phyloP scores from a whole-genome alignment of 176 grass and related monocot species.

The Musa acuminata region DNA sequence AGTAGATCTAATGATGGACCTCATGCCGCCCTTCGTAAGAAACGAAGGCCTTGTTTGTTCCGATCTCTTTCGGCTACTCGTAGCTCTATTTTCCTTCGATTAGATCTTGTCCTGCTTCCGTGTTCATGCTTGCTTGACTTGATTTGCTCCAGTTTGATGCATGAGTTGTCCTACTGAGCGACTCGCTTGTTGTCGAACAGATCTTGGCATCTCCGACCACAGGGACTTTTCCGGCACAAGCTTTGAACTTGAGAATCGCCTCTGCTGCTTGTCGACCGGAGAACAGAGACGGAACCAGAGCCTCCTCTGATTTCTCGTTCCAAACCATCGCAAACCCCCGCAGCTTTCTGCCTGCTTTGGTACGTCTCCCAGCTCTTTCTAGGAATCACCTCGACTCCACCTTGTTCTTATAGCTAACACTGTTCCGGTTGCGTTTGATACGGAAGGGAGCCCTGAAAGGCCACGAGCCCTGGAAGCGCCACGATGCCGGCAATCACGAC shows the following conservation, averaged over 20 bases:
- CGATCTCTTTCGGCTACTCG: no score
- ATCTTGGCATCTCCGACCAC: slow-evolving; percentile 73
- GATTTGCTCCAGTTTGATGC: slow-evolving; percentile 4
- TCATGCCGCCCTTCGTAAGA: no score
- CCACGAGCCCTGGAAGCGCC: background rate
- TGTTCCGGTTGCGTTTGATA: background rate
- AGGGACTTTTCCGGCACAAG: slow-evolving; percentile 49
- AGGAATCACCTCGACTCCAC: no score
- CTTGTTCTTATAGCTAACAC: background rate
- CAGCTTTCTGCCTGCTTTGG: slow-evolving; percentile 2
- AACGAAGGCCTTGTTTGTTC: no score
- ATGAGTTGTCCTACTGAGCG: background rate
- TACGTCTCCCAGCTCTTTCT: no score
- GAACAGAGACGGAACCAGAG: background rate
- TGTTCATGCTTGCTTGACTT: no score
- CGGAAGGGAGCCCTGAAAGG: background rate
- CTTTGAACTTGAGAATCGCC: slow-evolving; percentile 38
- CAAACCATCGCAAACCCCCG: slow-evolving; percentile 28
- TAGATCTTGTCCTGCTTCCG: background rate
- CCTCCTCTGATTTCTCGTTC: slow-evolving; percentile 52
- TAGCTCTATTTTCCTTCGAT: background rate
- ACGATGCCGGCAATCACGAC: background rate
- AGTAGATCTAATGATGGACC: no score
- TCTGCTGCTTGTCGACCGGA: slow-evolving; percentile 27
- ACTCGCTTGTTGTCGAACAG: slow-evolving; percentile 13